Conservation (phyloP, 2,329 filamentous ascomycete species). For the Apiospora malaysiana region DNA sequence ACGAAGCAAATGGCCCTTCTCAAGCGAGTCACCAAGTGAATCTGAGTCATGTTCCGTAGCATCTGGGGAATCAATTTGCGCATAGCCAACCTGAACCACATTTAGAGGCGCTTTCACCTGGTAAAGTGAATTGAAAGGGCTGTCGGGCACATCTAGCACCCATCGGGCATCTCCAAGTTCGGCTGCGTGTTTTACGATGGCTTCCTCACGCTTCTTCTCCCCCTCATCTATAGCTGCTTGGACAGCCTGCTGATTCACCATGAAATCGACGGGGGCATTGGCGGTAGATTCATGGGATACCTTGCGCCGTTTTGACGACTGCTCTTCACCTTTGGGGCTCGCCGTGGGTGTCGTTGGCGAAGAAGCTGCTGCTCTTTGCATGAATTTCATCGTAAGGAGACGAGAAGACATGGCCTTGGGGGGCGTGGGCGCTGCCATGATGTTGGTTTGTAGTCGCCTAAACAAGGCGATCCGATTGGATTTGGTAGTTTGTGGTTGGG, state of each 20-base stretch:
- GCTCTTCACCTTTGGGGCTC: conserved; percentile 54
- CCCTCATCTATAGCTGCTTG: conserved; percentile 69
- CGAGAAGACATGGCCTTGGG: conserved; percentile 80
- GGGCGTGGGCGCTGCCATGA: neutral
- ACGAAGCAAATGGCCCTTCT: conserved; percentile 32
- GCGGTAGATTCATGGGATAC: conserved; percentile 42
- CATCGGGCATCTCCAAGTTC: conserved; percentile 75
- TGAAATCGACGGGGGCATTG: conserved; percentile 46
- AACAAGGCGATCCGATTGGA: neutral
- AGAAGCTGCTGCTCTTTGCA: conserved; percentile 72
- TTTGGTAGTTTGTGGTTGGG: neutral
- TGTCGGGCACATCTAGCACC: conserved; percentile 67
- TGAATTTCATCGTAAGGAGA: conserved; percentile 95
- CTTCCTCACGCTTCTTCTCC: conserved; percentile 67
- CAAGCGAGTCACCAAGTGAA: conserved; percentile 27
- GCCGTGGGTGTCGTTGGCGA: conserved; percentile 45
- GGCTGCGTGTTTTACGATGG: conserved; percentile 66
- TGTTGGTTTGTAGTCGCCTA: neutral
- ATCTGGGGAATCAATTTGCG: conserved; percentile 43
- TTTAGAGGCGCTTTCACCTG: conserved; percentile 48
- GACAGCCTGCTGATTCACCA: conserved; percentile 64
- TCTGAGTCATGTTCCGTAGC: conserved; percentile 31
- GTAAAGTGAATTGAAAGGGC: conserved; percentile 34
- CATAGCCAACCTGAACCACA: conserved; percentile 68
- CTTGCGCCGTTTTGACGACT: conserved; percentile 69